phyloP scores from a whole-genome alignment of 106 monocot species.

The Dioscorea zingiberensis region DNA sequence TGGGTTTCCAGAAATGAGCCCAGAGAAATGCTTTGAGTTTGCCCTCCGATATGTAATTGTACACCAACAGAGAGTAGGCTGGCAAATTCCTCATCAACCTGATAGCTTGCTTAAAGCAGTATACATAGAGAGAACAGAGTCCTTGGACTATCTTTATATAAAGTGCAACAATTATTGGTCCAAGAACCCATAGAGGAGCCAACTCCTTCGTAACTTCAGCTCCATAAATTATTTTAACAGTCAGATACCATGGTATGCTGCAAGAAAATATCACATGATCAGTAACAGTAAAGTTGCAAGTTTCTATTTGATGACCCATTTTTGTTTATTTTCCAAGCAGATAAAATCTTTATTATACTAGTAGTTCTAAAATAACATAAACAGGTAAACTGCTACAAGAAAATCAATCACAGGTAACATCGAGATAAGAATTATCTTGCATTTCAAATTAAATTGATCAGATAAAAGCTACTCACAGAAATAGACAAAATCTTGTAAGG shows the following conservation, averaged over 20 bases:
- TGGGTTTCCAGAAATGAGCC: slow-evolving; percentile 30
- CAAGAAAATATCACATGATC: slow-evolving; percentile 13
- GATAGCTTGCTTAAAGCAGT: slow-evolving; percentile 36
- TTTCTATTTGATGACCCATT: not conserved
- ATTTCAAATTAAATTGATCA: too few relatives aligned
- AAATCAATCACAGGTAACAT: too few relatives aligned
- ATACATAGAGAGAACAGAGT: slow-evolving; percentile 40
- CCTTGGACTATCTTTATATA: slow-evolving; percentile 59
- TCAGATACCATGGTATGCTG: slow-evolving; percentile 65
- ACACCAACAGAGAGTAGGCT: slow-evolving; percentile 16
- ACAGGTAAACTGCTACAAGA: too few relatives aligned
- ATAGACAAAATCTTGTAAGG: too few relatives aligned
- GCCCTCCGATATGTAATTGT: slow-evolving; percentile 46
- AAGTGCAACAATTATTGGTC: slow-evolving; percentile 46
- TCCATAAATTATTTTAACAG: slow-evolving; percentile 45
- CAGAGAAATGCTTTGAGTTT: slow-evolving; percentile 34
- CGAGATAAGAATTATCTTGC: too few relatives aligned
- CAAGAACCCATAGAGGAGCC: slow-evolving; percentile 65
- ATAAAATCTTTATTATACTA: too few relatives aligned
- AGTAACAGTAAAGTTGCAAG: not conserved
- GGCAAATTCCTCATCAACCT: slow-evolving; percentile 48
- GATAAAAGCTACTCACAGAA: too few relatives aligned
- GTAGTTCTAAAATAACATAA: too few relatives aligned
- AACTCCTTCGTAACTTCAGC: slow-evolving; percentile 56
- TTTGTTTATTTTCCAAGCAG: not conserved